Percentiles rank a stretch among this genome's conserved stretches.
Evolutionary conservation across 176 grass and related monocot genomes (phyloP).

Genomic region (Elymus sibiricus): DNA sequence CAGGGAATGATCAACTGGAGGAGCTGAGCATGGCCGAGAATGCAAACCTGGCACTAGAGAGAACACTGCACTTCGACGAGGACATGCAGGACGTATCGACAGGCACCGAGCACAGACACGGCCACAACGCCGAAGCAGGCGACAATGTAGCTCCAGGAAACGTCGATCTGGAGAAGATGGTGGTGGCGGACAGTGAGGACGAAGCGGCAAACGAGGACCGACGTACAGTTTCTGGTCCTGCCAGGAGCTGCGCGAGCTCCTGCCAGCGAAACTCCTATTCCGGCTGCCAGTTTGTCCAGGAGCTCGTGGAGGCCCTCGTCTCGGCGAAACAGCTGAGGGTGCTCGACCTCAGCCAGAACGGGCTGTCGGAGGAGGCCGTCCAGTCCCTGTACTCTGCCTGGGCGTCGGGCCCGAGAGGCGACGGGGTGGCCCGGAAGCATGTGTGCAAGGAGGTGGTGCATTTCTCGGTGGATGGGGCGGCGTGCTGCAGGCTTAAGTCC

Average conservation of each 20-base stretch:
- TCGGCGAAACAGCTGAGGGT: constrained; percentile 57
- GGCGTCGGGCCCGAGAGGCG: constrained; percentile 45
- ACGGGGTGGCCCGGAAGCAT: constrained; percentile 43
- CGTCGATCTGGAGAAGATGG: constrained; percentile 38
- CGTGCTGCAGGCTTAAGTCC: constrained; percentile 62
- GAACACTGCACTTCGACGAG: constrained; percentile 22
- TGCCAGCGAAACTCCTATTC: constrained; percentile 30
- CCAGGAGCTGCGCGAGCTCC: constrained; percentile 61
- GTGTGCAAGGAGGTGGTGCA: constrained; percentile 59
- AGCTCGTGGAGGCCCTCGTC: constrained; percentile 47
- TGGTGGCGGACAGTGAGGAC: constrained; percentile 91
- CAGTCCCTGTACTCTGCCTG: constrained; percentile 70
- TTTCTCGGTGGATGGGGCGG: constrained; percentile 59
- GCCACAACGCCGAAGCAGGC: background rate
- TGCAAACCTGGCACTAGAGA: constrained; percentile 23
- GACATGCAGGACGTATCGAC: constrained; percentile 28
- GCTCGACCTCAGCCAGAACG: constrained; percentile 76
- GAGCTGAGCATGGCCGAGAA: constrained; percentile 74
- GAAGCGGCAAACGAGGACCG: constrained; percentile 42
- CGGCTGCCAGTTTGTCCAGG: constrained; percentile 41
- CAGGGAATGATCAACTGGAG: constrained; percentile 79
- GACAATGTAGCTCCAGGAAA: constrained; percentile 9
- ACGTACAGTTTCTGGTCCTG: constrained; percentile 21
- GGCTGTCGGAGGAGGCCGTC: constrained; percentile 44
- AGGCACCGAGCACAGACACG: constrained; percentile 14